Base-by-base conservation (phyloP, 768 basidiomycete species). In the Pulveroboletus sp. region DNA sequence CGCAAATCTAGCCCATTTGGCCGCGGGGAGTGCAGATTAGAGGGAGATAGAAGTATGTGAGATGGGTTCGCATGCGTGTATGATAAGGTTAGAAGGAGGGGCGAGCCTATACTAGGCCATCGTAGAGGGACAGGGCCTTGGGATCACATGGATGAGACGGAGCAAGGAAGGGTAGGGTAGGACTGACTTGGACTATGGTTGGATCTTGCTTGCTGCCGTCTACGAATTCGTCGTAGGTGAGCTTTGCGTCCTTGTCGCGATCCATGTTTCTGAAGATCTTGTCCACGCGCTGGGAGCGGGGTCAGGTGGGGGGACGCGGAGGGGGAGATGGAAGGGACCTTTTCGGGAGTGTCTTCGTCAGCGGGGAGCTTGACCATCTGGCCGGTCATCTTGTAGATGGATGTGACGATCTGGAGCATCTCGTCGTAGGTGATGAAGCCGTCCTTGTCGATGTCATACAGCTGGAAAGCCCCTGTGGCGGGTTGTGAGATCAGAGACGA, bases 321-420 rank as follows among this genome's bases (percentile, higher is more conserved):
- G 29, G 41, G 49, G 48, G 47, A 37, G 26, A 44, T 20, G 31
- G 45, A 47, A 51, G 69, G 45, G 60, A 83, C 94, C 89, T 98
- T 99, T 71, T 98, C 93, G 2, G 96, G 95, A n/a, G 96, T 99
- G 73, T 98, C 94, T 71, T 99, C 96, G 65, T 98, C 96, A 34
- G 85, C 76, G n/a, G 96, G 94, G 19, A 98, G 81, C 68, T 93
- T 94, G 56, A 98, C 95, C 94, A 98, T 97, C 69, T 94, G 85
- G 17, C 96, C 96, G 5, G 96, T 98, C 96, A 99, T 98, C 81
- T 95, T 97, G 79, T 98, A 99, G 73, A 99, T 99, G 38, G 92
- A 87, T 61, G 87, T 82, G 9, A 99, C 96, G 66, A 99, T 99
- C 74, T 91, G 85, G 27, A 98, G 83, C 96, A 99, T 99, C 74